Evolutionary conservation across 108 stramenopile genomes (phyloP), one percentile per base, ranked within the genome.

Genomic region (Cyclostephanos tholiformis): DNA sequence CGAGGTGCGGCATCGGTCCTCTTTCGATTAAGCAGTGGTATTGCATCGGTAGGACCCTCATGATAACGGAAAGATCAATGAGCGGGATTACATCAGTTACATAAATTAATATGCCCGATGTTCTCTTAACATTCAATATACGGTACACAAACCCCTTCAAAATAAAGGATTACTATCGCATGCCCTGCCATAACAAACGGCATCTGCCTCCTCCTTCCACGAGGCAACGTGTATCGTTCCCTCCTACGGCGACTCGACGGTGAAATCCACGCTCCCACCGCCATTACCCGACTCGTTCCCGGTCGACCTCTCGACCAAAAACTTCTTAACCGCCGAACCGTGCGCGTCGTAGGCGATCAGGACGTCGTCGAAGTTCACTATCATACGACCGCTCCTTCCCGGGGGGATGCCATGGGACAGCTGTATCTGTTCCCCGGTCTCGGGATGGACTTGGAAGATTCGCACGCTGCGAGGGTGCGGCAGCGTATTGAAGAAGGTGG

Each of bases 311-410:
- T 78, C 65, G 26, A 78, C 77, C 50, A 78, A 58, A 66, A 78
- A 78, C 70, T 78, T 78, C 25, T 66, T 66, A 16, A 78, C 77
- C 10, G 77, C 77, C 27, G 49, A 30, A 36, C 77, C 77, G 51
- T 78, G 65, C n/a, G 65, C 77, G 71, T 78, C 77, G 60, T 78
- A 78, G 4, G 77, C 77, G 51, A 78, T 66, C 27, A 78, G 52
- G 19, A 78, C 77, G 66, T 78, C 70, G 26, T 35, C 63, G 14
- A 48, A 27, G 65, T 67, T 63, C 23, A 67, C 70, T 13, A 78
- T 78, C 43, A 78, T 19, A 14, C 70, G 69, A 7, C 70, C 77
- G 66, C 70, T 78, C 36, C 77, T 71, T 25, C 77, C 77, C 2
- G 77, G 77, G 26, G 77, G 59, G 41, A 78, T 78, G 63, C 65